These are phyloP conservation scores for Gymnopilus dilepis DNA, from an alignment of 768 basidiomycete species.

Conservation along the genomic window DNA sequence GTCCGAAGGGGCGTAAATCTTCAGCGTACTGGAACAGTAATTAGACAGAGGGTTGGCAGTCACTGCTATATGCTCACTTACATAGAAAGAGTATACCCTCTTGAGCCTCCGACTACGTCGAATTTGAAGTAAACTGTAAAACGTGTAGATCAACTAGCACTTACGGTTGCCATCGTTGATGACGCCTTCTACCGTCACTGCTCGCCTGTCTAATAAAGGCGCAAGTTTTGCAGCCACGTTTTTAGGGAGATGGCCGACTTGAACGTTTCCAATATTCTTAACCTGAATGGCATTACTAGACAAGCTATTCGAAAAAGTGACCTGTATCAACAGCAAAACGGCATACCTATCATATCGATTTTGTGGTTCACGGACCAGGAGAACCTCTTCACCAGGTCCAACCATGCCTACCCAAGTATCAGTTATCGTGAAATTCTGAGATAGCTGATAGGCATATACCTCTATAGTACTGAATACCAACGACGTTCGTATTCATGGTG, in stretches of 20 bases:
- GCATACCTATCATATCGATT: conserved; percentile 70
- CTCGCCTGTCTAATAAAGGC: conserved; percentile 67
- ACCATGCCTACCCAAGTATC: conserved; percentile 65
- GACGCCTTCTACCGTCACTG: conserved; percentile 75
- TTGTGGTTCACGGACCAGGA: conserved; percentile 64
- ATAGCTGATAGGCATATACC: conserved; percentile 41
- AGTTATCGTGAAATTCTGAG: neutral
- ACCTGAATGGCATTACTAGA: conserved; percentile 81
- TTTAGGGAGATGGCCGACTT: conserved; percentile 84
- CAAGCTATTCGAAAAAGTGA: neutral
- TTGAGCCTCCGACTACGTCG: conserved; percentile 44
- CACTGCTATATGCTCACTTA: conserved; percentile 35
- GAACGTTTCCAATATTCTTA: conserved; percentile 69
- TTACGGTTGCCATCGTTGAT: conserved; percentile 73
- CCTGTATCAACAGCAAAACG: neutral
- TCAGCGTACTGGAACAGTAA: conserved; percentile 54
- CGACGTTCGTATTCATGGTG: conserved; percentile 62
- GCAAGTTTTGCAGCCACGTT: conserved; percentile 63
- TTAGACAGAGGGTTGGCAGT: neutral
- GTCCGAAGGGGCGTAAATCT: conserved; percentile 72
- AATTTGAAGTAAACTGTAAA: neutral
- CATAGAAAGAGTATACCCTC: conserved; percentile 65
- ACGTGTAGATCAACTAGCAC: conserved; percentile 20
- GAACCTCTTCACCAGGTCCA: conserved; percentile 78
- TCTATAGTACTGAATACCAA: conserved; percentile 85